Percentiles rank a stretch among this genome's conserved stretches.
Conservation (phyloP, 352 stramenopile genomes). For the Peronosclerospora sorghi region DNA sequence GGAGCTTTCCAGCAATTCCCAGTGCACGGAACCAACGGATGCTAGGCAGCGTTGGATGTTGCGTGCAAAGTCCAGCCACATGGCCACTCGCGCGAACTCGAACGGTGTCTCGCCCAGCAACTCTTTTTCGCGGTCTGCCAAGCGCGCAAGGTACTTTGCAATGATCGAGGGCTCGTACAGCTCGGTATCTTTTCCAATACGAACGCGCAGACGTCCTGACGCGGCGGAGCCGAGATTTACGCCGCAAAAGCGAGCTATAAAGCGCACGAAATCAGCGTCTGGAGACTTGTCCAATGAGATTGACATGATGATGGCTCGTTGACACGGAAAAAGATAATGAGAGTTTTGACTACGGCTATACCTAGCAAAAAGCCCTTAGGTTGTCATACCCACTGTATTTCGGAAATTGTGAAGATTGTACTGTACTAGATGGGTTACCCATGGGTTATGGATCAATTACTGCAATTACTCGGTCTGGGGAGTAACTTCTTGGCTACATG, state of each 20-base stretch:
- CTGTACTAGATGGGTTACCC: too few relatives aligned
- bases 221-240: slow-evolving; percentile 61
- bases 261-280: slow-evolving; percentile 66
- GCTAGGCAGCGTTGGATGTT: slow-evolving; percentile 32
- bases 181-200: slow-evolving; percentile 57
- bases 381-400: too few relatives aligned
- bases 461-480: too few relatives aligned
- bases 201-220: slow-evolving; percentile 61
- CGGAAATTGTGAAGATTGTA: too few relatives aligned
- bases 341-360: too few relatives aligned
- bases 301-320: slow-evolving; percentile 79
- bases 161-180: slow-evolving; percentile 66
- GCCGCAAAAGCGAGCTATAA: slow-evolving; percentile 73
- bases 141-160: slow-evolving; percentile 63
- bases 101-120: slow-evolving; percentile 44
- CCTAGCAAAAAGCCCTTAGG: too few relatives aligned
- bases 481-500: neutral
- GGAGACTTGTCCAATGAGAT: slow-evolving; percentile 71
- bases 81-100: slow-evolving; percentile 60
- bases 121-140: slow-evolving; percentile 62
- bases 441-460: too few relatives aligned
- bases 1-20: slow-evolving; percentile 45
- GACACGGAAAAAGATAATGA: too few relatives aligned
- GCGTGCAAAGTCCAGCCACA: slow-evolving; percentile 65
- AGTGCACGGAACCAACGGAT: slow-evolving; percentile 32